Evolutionary conservation across 2,329 filamentous ascomycete genomes (phyloP).

Genomic region (Alternaria sp.): DNA sequence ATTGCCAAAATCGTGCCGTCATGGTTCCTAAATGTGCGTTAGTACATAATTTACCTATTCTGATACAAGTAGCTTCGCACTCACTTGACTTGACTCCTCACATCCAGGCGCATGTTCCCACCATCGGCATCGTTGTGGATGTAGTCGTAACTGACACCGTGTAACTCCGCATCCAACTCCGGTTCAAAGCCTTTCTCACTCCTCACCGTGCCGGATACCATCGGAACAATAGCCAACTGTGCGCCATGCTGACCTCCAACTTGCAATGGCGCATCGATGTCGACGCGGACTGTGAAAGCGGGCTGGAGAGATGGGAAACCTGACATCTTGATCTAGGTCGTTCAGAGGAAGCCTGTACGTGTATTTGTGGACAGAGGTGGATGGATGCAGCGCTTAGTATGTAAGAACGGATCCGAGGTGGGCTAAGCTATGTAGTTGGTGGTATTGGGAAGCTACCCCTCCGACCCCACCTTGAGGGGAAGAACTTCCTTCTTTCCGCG

Average conservation of each 20-base stretch:
- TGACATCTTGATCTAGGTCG: constrained; percentile 25
- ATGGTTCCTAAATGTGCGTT: constrained; percentile 16
- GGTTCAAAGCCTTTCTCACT: constrained; percentile 43
- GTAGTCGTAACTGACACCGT: constrained; percentile 46
- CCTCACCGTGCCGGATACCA: constrained; percentile 44
- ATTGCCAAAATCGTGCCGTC: constrained; percentile 41
- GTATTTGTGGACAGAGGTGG: background rate
- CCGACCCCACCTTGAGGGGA: constrained; percentile 23
- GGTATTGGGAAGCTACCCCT: constrained; percentile 28
- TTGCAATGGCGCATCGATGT: constrained; percentile 39
- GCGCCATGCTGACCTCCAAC: constrained; percentile 38
- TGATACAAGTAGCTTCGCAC: background rate
- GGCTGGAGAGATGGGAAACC: constrained; percentile 43
- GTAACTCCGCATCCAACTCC: constrained; percentile 39
- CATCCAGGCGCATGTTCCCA: constrained; percentile 42
- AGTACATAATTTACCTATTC: background rate
- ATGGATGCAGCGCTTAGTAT: background rate
- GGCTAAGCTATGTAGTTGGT: constrained; percentile 2
- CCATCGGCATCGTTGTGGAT: constrained; percentile 43
- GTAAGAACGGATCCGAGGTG: constrained; percentile 1
- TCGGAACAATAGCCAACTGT: constrained; percentile 40
- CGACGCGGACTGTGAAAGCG: constrained; percentile 44
- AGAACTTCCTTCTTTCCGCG: constrained; percentile 17
- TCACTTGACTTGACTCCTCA: constrained; percentile 40
- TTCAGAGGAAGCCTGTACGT: background rate